Evolutionary conservation across 2,329 filamentous ascomycete genomes (phyloP), one percentile per base, ranked within the genome.

Genomic region (Nectriaceae sp.): DNA sequence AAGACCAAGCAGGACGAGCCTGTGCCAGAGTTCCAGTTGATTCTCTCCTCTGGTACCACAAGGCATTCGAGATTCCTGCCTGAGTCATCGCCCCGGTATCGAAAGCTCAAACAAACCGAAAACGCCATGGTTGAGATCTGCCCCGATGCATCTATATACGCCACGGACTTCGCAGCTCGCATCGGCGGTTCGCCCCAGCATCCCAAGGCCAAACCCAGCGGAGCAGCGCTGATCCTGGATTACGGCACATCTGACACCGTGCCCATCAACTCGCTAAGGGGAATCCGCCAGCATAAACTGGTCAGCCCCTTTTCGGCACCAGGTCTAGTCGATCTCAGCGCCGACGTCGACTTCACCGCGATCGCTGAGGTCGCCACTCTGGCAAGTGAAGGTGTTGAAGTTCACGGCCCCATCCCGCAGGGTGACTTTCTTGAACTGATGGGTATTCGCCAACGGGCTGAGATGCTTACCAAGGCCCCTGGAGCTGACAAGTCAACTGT

Each of bases 171-270:
- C 66, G 90, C 94, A 5, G 72, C 79, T 11, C 85, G 90, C 46
- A 96, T 99, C 62, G 93, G 93, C 44, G 90, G 90, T 43, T 76
- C 80, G 0, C 49, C 70, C 1, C 59, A 74, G 33, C 57, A 76
- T 5, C 73, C 77, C 1, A 92, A 90, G 64, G 58, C 75, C 0
- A 66, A 65, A 1, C 84, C 92, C 1, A 87, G 85, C 1, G 94
- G 94, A 42, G 94, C 92, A 8, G 94, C 93, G 1, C 77, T 99
- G n/a, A 90, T 99, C 59, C 83, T 99, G 39, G 94, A 99, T 73
- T 99, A 99, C 71, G 94, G 94, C 16, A 88, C 93, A 4, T 70
- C 83, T 3, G 77, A 84, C 60, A 88, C 76, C 0, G 85, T 99
- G 41, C 94, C 94, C 3, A 76, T 88, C 51, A 96, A 96, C 76